Conservation (phyloP, 768 basidiomycete species). For the Pleurotus ostreatus region DNA sequence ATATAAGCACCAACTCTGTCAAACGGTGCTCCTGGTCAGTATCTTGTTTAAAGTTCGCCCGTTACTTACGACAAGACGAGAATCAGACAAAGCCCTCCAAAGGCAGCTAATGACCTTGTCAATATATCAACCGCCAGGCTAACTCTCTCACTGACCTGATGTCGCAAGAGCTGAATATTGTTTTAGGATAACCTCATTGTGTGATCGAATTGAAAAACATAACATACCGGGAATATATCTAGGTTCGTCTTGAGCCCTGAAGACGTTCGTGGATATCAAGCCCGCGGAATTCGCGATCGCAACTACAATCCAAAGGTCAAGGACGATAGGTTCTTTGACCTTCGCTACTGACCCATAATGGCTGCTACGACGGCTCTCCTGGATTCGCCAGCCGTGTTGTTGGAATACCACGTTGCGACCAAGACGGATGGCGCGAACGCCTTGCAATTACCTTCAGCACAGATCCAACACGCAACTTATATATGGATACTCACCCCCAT, state of each 20-base stretch:
- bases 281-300: slow-evolving; percentile 46
- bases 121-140: background rate
- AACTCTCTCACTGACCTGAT: slow-evolving; percentile 28
- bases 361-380: slow-evolving; percentile 46
- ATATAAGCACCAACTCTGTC: slow-evolving; percentile 42
- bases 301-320: slow-evolving; percentile 21
- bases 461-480: background rate
- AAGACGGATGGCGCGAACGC: slow-evolving; percentile 45
- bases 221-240: slow-evolving; percentile 40
- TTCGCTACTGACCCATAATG: slow-evolving; percentile 36
- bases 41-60: background rate
- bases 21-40: slow-evolving; percentile 2
- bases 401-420: slow-evolving; percentile 43
- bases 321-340: background rate
- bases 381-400: slow-evolving; percentile 47
- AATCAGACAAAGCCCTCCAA: slow-evolving; percentile 42
- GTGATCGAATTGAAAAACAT: background rate
- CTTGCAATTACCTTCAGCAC: slow-evolving; percentile 17
- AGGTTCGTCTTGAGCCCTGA: slow-evolving; percentile 45
- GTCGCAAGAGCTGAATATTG: slow-evolving; percentile 33
- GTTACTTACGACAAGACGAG: slow-evolving; percentile 32
- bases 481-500: slow-evolving; percentile 32
- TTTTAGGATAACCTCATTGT: background rate
- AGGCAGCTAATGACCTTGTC: slow-evolving; percentile 28
- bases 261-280: slow-evolving; percentile 48